A percentile compares a stretch with the other conserved stretches of the same genome.
phyloP scores from a whole-genome alignment of 495 filamentous ascomycete species.

The Talaromyces adpressus region DNA sequence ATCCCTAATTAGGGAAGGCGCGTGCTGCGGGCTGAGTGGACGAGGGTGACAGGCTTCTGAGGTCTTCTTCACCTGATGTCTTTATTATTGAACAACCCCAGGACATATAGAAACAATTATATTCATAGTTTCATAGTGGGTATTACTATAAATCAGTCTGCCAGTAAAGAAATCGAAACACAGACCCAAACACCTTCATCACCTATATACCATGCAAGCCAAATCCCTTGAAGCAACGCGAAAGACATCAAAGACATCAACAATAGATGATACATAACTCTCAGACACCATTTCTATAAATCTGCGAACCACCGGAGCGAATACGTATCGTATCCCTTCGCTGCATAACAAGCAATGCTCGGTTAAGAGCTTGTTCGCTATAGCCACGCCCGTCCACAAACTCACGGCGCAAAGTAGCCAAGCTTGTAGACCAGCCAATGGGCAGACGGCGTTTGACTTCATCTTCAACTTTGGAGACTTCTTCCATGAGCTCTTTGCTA shows the following conservation, averaged over 20 bases:
- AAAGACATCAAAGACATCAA: not conserved
- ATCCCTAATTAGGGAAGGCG: slow-evolving; percentile 7
- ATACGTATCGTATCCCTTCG: slow-evolving; percentile 87
- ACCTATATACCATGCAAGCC: slow-evolving; percentile 5
- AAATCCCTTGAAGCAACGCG: not conserved
- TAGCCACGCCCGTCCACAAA: slow-evolving; percentile 85
- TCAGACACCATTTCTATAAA: slow-evolving; percentile 70
- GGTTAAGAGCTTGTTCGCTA: slow-evolving; percentile 74
- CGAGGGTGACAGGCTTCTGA: not conserved
- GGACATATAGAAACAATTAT: not conserved
- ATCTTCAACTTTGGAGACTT: slow-evolving; percentile 80
- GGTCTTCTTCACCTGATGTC: not conserved
- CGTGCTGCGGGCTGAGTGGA: not conserved
- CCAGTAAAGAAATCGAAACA: not conserved
- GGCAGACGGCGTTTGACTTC: slow-evolving; percentile 84
- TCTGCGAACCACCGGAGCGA: slow-evolving; percentile 78
- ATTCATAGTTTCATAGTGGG: not conserved
- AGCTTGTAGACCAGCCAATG: slow-evolving; percentile 89
- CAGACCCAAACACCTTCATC: slow-evolving; percentile 1
- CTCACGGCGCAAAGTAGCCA: slow-evolving; percentile 79
- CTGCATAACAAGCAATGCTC: slow-evolving; percentile 80
- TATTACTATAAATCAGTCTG: not conserved
- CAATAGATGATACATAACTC: not conserved
- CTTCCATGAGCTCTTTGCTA: slow-evolving; percentile 82
- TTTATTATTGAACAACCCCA: not conserved